A percentile compares a stretch with the other conserved stretches of the same genome.
These are phyloP conservation scores for Firmiana major DNA, from an alignment of 345 rosid genomes.

Conservation along the genomic window DNA sequence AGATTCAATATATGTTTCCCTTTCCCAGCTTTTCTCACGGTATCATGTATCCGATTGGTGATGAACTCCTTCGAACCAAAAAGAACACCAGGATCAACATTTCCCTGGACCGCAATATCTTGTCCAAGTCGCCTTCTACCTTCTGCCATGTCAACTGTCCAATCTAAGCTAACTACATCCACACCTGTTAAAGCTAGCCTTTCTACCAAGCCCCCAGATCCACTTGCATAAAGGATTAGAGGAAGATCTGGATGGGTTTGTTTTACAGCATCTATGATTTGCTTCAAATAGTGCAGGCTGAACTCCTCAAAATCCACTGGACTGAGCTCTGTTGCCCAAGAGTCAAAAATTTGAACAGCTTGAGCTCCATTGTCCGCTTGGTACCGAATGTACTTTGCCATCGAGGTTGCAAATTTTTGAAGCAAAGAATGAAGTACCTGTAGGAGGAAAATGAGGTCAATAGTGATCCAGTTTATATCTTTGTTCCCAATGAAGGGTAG, in stretches of 20 bases:
- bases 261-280: conserved; percentile 79
- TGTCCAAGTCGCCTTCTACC: conserved; percentile 80
- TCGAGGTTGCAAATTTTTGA: conserved; percentile 75
- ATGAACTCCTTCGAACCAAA: conserved; percentile 89
- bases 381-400: conserved; percentile 78
- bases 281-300: conserved; percentile 84
- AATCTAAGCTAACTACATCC: conserved; percentile 96
- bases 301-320: conserved; percentile 92
- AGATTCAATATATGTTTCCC: conserved; percentile 87
- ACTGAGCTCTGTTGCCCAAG: conserved; percentile 98
- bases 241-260: conserved; percentile 88
- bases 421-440: conserved; percentile 90
- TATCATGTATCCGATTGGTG: conserved; percentile 75
- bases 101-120: conserved; percentile 85
- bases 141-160: conserved; percentile 99
- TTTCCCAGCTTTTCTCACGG: conserved; percentile 85
- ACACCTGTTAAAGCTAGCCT: conserved; percentile 81
- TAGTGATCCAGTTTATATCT: conserved; percentile 3
- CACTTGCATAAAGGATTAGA: conserved; percentile 83
- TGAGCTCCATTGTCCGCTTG: conserved; percentile 92
- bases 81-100: conserved; percentile 88
- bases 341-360: conserved; percentile 95
- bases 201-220: conserved; percentile 94
- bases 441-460: conserved; percentile 5
- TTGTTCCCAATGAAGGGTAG: background rate